Evolutionary conservation across 169 alveolate genomes (phyloP).

Genomic region (Plasmodium relictum): DNA sequence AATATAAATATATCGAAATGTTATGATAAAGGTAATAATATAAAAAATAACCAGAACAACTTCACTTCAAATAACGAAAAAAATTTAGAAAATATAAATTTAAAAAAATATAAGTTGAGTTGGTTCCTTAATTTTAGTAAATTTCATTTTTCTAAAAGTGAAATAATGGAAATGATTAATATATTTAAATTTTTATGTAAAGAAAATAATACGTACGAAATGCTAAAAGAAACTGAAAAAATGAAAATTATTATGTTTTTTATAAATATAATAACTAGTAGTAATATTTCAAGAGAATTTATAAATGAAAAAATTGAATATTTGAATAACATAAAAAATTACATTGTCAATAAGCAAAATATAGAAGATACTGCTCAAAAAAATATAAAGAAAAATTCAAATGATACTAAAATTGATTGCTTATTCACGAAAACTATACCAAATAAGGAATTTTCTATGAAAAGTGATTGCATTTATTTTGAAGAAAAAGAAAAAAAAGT

Average conservation of each 20-base stretch:
- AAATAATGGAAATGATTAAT: conserved; percentile 7
- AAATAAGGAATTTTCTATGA: not conserved
- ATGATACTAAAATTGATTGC: not conserved
- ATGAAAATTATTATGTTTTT: conserved; percentile 7
- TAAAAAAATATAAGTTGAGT: conserved; percentile 6
- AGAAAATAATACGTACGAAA: conserved; percentile 26
- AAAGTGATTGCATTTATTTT: too few species aligned
- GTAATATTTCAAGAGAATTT: conserved; percentile 9
- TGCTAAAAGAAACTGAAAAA: conserved; percentile 18
- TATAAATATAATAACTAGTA: conserved; percentile 19
- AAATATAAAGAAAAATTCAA: too few species aligned
- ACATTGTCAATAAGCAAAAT: not conserved
- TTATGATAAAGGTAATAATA: not conserved
- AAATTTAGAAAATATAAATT: conserved; percentile 1
- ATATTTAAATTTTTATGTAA: conserved; percentile 21
- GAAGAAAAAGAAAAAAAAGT: too few species aligned
- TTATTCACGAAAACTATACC: not conserved
- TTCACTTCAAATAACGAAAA: not conserved
- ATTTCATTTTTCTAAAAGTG: not conserved
- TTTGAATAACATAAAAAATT: not conserved
- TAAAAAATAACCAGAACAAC: not conserved
- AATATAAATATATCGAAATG: too few species aligned
- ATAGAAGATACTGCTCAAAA: not conserved
- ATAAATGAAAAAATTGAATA: not conserved
- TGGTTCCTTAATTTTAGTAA: conserved; percentile 10